Percentiles rank a stretch among this genome's conserved stretches.
Conservation (phyloP, 2,329 filamentous ascomycete species). For the Dothiorella sarmentorum region DNA sequence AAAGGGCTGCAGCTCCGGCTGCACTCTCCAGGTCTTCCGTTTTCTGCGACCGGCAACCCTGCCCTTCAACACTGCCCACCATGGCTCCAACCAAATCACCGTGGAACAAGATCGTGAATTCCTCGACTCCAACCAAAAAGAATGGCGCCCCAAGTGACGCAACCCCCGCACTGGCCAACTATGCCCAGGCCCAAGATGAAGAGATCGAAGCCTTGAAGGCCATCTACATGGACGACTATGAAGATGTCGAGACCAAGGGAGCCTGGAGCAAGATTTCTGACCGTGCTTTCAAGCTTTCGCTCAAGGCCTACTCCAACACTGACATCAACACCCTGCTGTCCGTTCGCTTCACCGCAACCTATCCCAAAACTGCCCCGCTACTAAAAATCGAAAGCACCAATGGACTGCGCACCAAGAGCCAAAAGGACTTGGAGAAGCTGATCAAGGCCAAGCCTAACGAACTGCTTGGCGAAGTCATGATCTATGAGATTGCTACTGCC, state of each 20-base stretch:
- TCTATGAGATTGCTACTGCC: constrained; percentile 57
- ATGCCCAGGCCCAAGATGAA: constrained; percentile 81
- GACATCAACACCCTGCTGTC: constrained; percentile 69
- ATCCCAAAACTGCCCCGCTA: constrained; percentile 78
- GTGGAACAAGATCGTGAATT: constrained; percentile 37
- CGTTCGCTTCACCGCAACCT: constrained; percentile 82
- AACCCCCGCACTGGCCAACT: constrained; percentile 52
- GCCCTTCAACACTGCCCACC: constrained; percentile 32
- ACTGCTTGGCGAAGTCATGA: constrained; percentile 61
- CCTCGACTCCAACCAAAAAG: constrained; percentile 32
- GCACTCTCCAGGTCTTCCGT: constrained; percentile 37
- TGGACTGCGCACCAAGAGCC: constrained; percentile 65
- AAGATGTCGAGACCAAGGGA: constrained; percentile 65
- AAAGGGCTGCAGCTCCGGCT: constrained; percentile 48
- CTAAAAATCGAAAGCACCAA: constrained; percentile 64
- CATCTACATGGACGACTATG: constrained; percentile 87
- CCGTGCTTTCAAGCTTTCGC: constrained; percentile 73
- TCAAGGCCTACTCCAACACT: constrained; percentile 70
- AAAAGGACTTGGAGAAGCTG: constrained; percentile 67
- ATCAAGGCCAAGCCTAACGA: constrained; percentile 66
- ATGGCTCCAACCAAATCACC: constrained; percentile 48
- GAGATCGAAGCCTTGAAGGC: constrained; percentile 82
- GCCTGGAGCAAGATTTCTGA: constrained; percentile 89
- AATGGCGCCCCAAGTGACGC: constrained; percentile 20
- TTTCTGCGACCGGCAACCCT: constrained; percentile 32